Evolutionary conservation across 2,329 filamentous ascomycete species (phyloP), one percentile per base, ranked within the genome.

Genomic region (Elsinoe batatas): DNA sequence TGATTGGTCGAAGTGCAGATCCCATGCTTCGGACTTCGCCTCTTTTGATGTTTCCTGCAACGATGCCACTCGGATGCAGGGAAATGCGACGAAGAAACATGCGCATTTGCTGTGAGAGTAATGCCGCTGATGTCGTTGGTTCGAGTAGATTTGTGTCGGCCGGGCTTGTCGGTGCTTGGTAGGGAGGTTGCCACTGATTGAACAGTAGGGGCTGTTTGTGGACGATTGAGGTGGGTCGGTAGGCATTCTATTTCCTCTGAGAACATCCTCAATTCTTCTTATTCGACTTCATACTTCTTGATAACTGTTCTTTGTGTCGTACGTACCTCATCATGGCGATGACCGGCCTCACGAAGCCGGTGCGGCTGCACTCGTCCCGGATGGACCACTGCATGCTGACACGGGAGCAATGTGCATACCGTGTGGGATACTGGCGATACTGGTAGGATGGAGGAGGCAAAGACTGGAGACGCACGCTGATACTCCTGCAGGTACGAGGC

Each of bases 401-500:
- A 0, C 63, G 69, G 0, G 71, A 71, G 54, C 69, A 77, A 60
- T 79, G 76, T 60, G 68, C 66, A 11, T 79, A 70, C 59, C 72
- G 76, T 50, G 64, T 57, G 18, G 64, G 69, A n/a, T 69, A 72
- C 59, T 79, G 76, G 76, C 63, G 72, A 43, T 76, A 73, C 60
- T 78, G 75, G 76, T 75, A 65, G 53, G 67, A 63, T 59, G 35
- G 8, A 30, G 7, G 7, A 30, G 4, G 26, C 26, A 8, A 8
- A 8, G 26, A 30, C 7, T 3, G 4, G 26, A 46, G 10, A 58
- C 36, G 5, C 30, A 13, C n/a, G 55, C 22, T 18, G 10, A 20
- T 26, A 22, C 44, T 20, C 22, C 35, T 18, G 5, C 53, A 78
- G 76, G 76, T 79, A 79, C 59, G 65, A 78, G 56, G 74, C 78